A percentile compares a stretch with the other conserved stretches of the same genome.
phyloP scores from a whole-genome alignment of 768 basidiomycete genomes.

The Kwoniella heveanensis region DNA sequence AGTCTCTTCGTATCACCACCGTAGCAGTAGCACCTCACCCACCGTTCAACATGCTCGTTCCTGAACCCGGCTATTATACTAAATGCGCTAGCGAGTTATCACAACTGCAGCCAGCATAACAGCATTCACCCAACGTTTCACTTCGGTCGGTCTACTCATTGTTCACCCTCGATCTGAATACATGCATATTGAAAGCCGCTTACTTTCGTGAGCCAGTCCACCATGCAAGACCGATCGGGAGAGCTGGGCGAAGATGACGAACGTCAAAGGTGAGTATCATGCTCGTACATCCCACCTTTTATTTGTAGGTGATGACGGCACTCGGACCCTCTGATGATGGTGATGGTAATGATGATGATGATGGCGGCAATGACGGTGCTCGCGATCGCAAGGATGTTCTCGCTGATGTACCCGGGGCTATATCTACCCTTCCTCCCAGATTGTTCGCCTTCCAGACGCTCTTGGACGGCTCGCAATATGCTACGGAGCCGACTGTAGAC shows the following conservation, averaged over 20 bases:
- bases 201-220: background rate
- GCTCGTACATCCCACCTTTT: no score
- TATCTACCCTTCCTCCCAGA: slow-evolving; percentile 7
- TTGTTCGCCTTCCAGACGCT: slow-evolving; percentile 48
- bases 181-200: background rate
- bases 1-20: no score
- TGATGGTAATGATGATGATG: background rate
- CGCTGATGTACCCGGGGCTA: no score
- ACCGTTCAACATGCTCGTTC: no score
- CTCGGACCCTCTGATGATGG: no score
- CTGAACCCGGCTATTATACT: background rate
- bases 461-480: slow-evolving; percentile 40
- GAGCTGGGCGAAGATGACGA: slow-evolving; percentile 11
- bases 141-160: no score
- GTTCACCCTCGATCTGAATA: background rate
- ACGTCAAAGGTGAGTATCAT: slow-evolving; percentile 11
- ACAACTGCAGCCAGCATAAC: background rate
- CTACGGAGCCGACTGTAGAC: slow-evolving; percentile 39
- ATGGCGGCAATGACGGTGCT: background rate
- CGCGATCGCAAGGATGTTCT: no score
- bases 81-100: background rate
- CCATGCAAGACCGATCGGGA: background rate
- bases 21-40: no score
- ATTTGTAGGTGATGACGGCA: no score
- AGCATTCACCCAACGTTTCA: no score